Evolutionary conservation across 1,284 basidiomycete species (phyloP).

Genomic region (Singerocomus rubriflavus): DNA sequence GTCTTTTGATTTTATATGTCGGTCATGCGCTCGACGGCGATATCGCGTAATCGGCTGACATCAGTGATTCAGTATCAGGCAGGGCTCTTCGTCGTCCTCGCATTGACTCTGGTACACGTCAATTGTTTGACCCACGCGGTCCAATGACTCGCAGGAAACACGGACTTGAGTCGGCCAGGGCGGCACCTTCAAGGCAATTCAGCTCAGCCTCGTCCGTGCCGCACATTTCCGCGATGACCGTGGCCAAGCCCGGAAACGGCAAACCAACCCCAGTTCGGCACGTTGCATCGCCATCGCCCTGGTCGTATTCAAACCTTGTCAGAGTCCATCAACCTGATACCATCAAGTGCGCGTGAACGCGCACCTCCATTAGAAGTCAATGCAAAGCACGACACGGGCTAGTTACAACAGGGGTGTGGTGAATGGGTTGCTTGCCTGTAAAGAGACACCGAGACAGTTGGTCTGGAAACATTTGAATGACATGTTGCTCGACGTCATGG

Average conservation of each 20-base stretch:
- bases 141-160: slow-evolving; percentile 14
- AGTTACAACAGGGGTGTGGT: not conserved
- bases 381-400: not conserved
- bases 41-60: slow-evolving; percentile 23
- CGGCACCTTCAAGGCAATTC: slow-evolving; percentile 10
- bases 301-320: slow-evolving; percentile 6
- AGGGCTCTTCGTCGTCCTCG: too few species aligned
- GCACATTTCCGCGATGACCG: slow-evolving; percentile 26
- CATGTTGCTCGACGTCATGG: not conserved
- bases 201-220: not conserved
- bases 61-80: too few species aligned
- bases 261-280: not conserved
- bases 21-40: slow-evolving; percentile 20
- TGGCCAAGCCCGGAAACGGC: slow-evolving; percentile 14
- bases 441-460: slow-evolving; percentile 16
- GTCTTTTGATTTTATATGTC: slow-evolving; percentile 27
- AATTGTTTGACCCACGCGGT: slow-evolving; percentile 22
- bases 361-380: not conserved
- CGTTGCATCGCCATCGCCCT: slow-evolving; percentile 14
- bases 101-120: not conserved
- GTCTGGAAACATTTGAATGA: not conserved
- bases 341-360: slow-evolving; percentile 1
- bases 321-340: slow-evolving; percentile 1
- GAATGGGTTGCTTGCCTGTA: not conserved
- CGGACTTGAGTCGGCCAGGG: slow-evolving; percentile 7